These are phyloP conservation scores for Aspergillus pseudonomiae DNA, from an alignment of 2,329 filamentous ascomycete genomes.

Conservation along the genomic window DNA sequence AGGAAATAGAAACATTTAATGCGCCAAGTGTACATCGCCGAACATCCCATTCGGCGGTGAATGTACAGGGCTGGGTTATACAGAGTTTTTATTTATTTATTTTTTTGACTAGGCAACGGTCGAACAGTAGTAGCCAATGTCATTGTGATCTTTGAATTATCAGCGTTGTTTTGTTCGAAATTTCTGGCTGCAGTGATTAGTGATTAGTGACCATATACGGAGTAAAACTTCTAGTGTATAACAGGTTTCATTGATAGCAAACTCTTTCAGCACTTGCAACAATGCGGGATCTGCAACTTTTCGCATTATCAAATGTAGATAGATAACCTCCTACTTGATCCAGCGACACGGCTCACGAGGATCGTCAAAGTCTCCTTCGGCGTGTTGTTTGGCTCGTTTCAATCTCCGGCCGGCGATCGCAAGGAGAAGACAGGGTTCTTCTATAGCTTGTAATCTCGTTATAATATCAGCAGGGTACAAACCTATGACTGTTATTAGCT, in stretches of 20 bases:
- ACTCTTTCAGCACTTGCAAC: neutral
- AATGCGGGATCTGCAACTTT: neutral
- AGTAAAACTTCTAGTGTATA: neutral
- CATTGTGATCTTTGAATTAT: neutral
- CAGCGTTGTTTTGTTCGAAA: neutral
- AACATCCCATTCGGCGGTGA: neutral
- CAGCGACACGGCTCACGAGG: neutral
- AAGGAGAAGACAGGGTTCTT: neutral
- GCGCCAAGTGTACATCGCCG: conserved; percentile 2
- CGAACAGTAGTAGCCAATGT: neutral
- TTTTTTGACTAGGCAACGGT: neutral
- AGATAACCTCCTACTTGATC: neutral
- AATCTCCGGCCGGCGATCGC: neutral
- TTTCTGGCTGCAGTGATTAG: neutral
- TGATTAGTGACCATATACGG: no score
- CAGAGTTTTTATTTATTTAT: neutral
- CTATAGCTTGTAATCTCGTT: neutral
- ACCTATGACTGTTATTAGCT: neutral
- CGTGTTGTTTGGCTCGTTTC: neutral
- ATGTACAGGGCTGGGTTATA: neutral
- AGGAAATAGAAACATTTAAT: neutral
- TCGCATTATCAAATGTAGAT: neutral
- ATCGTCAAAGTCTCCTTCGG: neutral
- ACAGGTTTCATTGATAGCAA: neutral
- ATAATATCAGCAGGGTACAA: no score